phyloP scores from a whole-genome alignment of 1,139 yeast species.

The Suhomyces coccinellae region DNA sequence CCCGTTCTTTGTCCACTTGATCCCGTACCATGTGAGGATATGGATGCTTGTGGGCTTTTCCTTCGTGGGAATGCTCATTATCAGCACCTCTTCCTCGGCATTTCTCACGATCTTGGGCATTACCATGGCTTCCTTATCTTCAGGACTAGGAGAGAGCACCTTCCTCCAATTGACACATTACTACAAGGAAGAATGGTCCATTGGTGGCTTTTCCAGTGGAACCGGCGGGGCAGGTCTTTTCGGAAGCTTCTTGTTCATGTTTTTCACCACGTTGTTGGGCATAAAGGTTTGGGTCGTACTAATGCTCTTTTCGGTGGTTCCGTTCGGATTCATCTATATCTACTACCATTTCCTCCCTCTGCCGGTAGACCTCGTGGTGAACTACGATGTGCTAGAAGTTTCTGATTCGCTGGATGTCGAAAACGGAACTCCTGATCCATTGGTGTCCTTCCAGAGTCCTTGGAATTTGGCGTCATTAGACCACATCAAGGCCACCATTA shows the following conservation, averaged over 20 bases:
- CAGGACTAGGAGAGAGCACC: constrained; percentile 90
- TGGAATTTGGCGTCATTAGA: constrained; percentile 1
- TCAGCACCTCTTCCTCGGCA: constrained; percentile 47
- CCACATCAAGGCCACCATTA: constrained; percentile 40
- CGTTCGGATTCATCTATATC: constrained; percentile 35
- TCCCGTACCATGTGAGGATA: constrained; percentile 62
- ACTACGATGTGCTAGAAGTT: background rate
- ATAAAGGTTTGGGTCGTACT: constrained; percentile 34
- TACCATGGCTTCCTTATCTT: constrained; percentile 75
- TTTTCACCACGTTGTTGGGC: constrained; percentile 40
- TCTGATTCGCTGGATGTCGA: background rate
- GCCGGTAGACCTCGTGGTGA: background rate
- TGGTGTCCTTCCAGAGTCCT: background rate
- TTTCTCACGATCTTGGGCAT: constrained; percentile 61
- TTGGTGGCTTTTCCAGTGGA: constrained; percentile 90
- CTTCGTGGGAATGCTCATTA: constrained; percentile 70
- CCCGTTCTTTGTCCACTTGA: constrained; percentile 72
- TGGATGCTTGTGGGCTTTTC: constrained; percentile 58
- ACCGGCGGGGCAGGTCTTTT: constrained; percentile 93
- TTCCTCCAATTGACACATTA: constrained; percentile 82
- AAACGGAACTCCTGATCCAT: background rate
- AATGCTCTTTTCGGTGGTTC: constrained; percentile 36
- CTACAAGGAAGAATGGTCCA: constrained; percentile 50
- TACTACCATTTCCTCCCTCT: constrained; percentile 33
- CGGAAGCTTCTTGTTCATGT: constrained; percentile 59